These are phyloP conservation scores for Daedaleopsis sinensis DNA, from an alignment of 768 basidiomycete genomes.

Conservation along the genomic window DNA sequence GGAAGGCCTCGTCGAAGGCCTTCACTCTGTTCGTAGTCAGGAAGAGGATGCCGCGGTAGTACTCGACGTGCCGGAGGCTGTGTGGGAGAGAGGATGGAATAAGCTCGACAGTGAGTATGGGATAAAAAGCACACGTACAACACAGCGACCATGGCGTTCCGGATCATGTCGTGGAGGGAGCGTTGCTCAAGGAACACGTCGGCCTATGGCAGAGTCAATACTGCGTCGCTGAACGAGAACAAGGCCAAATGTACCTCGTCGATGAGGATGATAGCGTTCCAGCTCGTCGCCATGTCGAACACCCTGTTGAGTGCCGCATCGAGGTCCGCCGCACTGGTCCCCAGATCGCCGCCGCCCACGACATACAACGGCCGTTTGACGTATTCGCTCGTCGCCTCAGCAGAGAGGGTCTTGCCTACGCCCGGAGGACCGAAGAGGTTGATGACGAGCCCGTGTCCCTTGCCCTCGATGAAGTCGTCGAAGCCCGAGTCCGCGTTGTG, in stretches of 20 bases:
- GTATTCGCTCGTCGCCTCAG: constrained; percentile 29
- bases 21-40: constrained; percentile 45
- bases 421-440: constrained; percentile 33
- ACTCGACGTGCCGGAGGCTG: constrained; percentile 24
- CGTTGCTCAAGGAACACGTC: constrained; percentile 75
- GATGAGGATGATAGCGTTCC: constrained; percentile 37
- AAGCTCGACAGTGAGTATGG: background rate
- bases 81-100: background rate
- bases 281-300: constrained; percentile 36
- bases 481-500: constrained; percentile 28
- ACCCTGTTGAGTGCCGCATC: constrained; percentile 30
- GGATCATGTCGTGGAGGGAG: constrained; percentile 61
- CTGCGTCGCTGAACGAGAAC: background rate
- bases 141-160: constrained; percentile 73
- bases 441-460: constrained; percentile 37
- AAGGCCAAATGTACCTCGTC: constrained; percentile 21
- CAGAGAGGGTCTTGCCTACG: constrained; percentile 31
- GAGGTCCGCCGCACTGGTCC: constrained; percentile 30
- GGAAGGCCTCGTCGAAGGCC: constrained; percentile 69
- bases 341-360: constrained; percentile 36
- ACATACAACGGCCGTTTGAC: constrained; percentile 28
- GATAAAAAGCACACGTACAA: constrained; percentile 28
- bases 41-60: constrained; percentile 41
- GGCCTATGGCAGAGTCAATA: constrained; percentile 31
- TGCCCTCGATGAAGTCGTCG: constrained; percentile 37